phyloP scores from a whole-genome alignment of 805 yeast species.

The Isabelozyma pseudorhagii region DNA sequence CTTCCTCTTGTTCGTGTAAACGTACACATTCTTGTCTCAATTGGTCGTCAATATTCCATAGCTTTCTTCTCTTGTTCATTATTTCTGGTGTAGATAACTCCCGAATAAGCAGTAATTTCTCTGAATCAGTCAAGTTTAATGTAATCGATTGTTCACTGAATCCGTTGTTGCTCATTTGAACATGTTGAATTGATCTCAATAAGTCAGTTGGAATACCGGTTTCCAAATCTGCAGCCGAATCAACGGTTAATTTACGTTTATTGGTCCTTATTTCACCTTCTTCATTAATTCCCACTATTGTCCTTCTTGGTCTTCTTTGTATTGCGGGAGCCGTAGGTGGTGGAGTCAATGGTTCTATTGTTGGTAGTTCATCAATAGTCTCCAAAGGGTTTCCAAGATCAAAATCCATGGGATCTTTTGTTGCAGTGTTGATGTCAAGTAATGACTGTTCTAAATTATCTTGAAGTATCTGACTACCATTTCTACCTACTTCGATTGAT shows the following conservation, averaged over 20 bases:
- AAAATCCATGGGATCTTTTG: constrained; percentile 21
- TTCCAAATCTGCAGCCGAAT: constrained; percentile 42
- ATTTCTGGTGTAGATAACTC: constrained; percentile 29
- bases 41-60: constrained; percentile 27
- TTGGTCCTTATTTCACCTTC: constrained; percentile 46
- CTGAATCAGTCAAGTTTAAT: constrained; percentile 23
- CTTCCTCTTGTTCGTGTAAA: constrained; percentile 15
- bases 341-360: constrained; percentile 23
- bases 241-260: constrained; percentile 46
- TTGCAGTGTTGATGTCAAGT: constrained; percentile 12
- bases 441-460: constrained; percentile 23
- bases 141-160: constrained; percentile 18
- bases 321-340: constrained; percentile 3
- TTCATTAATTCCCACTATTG: constrained; percentile 32
- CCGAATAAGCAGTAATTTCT: constrained; percentile 31
- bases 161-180: constrained; percentile 17
- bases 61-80: constrained; percentile 24
- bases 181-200: constrained; percentile 26
- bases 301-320: constrained; percentile 18
- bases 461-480: constrained; percentile 16
- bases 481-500: constrained; percentile 57
- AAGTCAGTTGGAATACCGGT: constrained; percentile 37
- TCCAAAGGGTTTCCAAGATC: constrained; percentile 44
- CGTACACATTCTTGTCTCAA: constrained; percentile 27
- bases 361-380: constrained; percentile 16